A percentile compares a stretch with the other conserved stretches of the same genome.
Evolutionary conservation across 2,329 filamentous ascomycete genomes (phyloP).

Genomic region (Diaporthe vexans): DNA sequence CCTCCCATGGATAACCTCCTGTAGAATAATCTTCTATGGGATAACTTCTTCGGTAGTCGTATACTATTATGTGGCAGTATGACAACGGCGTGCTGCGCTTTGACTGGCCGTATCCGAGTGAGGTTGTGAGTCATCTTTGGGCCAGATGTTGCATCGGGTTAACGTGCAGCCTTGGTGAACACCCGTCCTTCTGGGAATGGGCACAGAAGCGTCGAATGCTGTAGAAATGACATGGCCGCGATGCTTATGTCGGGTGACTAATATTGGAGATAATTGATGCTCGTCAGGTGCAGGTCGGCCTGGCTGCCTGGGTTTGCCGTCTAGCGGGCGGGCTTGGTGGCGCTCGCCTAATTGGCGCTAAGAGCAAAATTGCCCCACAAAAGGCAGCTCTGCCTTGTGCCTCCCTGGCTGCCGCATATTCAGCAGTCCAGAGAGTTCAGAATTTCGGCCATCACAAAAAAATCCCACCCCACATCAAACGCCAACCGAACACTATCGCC

Average conservation of each 20-base stretch:
- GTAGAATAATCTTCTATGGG: too few species aligned
- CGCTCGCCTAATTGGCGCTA: slow-evolving; percentile 3
- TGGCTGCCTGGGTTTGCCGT: neutral
- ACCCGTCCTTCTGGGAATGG: neutral
- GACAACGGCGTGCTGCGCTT: neutral
- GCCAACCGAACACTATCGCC: slow-evolving; percentile 29
- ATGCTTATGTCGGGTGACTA: neutral
- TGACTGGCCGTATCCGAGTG: neutral
- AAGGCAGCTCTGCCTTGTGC: slow-evolving; percentile 24
- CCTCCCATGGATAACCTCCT: too few species aligned
- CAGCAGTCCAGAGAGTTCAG: neutral
- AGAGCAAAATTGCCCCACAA: slow-evolving; percentile 2
- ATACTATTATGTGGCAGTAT: neutral
- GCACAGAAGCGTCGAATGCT: neutral
- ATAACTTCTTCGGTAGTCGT: too few species aligned
- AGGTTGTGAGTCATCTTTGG: slow-evolving; percentile 1
- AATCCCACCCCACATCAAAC: slow-evolving; percentile 36
- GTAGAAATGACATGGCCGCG: neutral
- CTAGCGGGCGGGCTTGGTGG: neutral
- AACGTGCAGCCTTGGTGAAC: neutral
- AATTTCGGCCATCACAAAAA: slow-evolving; percentile 39
- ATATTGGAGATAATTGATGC: neutral
- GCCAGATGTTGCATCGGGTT: neutral
- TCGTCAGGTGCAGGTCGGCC: neutral
- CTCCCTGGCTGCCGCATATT: slow-evolving; percentile 27